Percentiles rank a stretch among this genome's conserved stretches.
Conservation (phyloP, 2,329 filamentous ascomycete species). For the Penicillium hordei region DNA sequence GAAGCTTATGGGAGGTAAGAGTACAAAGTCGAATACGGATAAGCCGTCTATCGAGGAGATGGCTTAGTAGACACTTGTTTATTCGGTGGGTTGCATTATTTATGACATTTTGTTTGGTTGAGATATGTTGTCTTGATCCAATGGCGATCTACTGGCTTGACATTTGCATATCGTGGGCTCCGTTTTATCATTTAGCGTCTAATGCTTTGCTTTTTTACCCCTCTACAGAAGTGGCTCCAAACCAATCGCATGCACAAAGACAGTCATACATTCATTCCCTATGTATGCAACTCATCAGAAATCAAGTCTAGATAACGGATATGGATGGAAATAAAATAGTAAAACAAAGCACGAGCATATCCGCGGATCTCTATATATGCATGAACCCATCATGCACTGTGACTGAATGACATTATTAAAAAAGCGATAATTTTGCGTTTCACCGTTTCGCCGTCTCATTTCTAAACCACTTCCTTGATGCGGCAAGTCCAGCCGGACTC, state of each 20-base stretch:
- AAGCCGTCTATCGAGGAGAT: slow-evolving; percentile 44
- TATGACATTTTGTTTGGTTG: neutral
- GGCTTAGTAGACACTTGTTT: slow-evolving; percentile 16
- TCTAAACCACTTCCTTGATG: slow-evolving; percentile 69
- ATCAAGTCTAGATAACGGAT: slow-evolving; percentile 17
- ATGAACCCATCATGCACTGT: slow-evolving; percentile 28
- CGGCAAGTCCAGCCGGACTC: slow-evolving; percentile 89
- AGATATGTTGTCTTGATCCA: neutral
- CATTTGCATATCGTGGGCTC: slow-evolving; percentile 1
- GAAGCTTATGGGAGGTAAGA: slow-evolving; percentile 40
- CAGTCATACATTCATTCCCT: slow-evolving; percentile 8
- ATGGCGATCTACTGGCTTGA: neutral
- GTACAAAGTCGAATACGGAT: slow-evolving; percentile 27
- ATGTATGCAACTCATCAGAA: slow-evolving; percentile 17
- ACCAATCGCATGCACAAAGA: neutral
- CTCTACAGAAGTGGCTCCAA: neutral
- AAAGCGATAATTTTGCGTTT: slow-evolving; percentile 17
- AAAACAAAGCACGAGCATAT: slow-evolving; percentile 24
- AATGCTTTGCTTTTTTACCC: neutral
- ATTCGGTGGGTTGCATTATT: neutral
- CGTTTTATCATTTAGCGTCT: neutral
- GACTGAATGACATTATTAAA: slow-evolving; percentile 25
- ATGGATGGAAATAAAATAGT: slow-evolving; percentile 12
- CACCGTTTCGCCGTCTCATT: slow-evolving; percentile 12
- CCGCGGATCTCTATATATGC: slow-evolving; percentile 31